Percentiles rank a stretch among this genome's conserved stretches.
These are phyloP conservation scores for Ceratobasidium theobromae DNA, from an alignment of 1,284 basidiomycete species.

Conservation along the genomic window DNA sequence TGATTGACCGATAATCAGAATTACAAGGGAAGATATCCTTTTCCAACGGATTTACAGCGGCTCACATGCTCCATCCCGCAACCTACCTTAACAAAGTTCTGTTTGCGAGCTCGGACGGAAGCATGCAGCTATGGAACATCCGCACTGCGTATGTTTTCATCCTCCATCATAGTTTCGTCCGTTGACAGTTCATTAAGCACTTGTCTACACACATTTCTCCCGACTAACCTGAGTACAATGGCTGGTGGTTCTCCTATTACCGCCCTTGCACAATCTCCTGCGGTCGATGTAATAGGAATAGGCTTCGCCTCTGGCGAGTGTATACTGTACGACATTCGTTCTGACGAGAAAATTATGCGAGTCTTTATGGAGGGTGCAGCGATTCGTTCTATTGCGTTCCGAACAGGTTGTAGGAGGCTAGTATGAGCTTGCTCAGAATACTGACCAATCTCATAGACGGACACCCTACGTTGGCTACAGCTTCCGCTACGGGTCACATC, in stretches of 20 bases:
- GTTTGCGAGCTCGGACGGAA: conserved; percentile 79
- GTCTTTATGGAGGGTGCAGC: conserved; percentile 86
- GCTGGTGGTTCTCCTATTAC: conserved; percentile 58
- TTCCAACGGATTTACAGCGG: conserved; percentile 79
- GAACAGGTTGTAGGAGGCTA: conserved; percentile 65
- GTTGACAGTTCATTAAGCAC: conserved; percentile 47
- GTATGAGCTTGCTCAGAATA: background rate
- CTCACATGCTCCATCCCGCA: conserved; percentile 84
- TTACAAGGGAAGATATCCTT: conserved; percentile 70
- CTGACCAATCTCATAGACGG: conserved; percentile 58
- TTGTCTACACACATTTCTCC: conserved; percentile 64
- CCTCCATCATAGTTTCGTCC: conserved; percentile 11
- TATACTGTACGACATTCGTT: conserved; percentile 84
- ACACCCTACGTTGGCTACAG: conserved; percentile 82
- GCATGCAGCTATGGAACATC: conserved; percentile 93
- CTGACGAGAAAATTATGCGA: conserved; percentile 85
- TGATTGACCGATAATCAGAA: conserved; percentile 45
- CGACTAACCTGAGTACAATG: conserved; percentile 46
- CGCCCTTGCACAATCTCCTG: conserved; percentile 85
- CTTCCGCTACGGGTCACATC: conserved; percentile 83
- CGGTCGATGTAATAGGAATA: conserved; percentile 92
- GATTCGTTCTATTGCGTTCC: conserved; percentile 77
- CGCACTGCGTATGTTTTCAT: conserved; percentile 64
- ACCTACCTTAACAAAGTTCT: conserved; percentile 98
- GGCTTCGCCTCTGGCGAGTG: conserved; percentile 88